Conservation (phyloP, 208 protist genomes). For the Spongospora subterranea region DNA sequence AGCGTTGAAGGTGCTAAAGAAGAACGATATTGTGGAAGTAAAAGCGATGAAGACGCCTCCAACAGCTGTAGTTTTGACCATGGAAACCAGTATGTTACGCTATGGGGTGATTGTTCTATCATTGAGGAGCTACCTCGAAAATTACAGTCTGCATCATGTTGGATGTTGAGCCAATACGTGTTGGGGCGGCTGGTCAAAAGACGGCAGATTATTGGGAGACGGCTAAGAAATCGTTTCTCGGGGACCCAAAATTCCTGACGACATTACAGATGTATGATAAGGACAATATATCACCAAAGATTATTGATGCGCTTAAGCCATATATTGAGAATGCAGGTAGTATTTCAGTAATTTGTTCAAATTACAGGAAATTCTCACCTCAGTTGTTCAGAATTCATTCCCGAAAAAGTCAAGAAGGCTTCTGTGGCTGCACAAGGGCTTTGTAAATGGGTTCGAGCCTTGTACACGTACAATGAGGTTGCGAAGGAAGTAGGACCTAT, state of each 20-base stretch:
- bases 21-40: slow-evolving; percentile 80
- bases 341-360: background rate
- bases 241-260: slow-evolving; percentile 70
- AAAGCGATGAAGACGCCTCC: slow-evolving; percentile 91
- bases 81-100: slow-evolving; percentile 69
- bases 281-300: slow-evolving; percentile 81
- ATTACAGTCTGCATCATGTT: slow-evolving; percentile 76
- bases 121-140: background rate
- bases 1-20: slow-evolving; percentile 60
- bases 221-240: slow-evolving; percentile 70
- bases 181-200: slow-evolving; percentile 65
- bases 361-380: background rate
- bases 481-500: slow-evolving; percentile 72
- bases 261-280: slow-evolving; percentile 72
- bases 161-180: slow-evolving; percentile 70
- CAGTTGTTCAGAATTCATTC: slow-evolving; percentile 67
- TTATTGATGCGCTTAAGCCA: slow-evolving; percentile 86
- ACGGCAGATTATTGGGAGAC: slow-evolving; percentile 72
- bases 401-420: slow-evolving; percentile 78
- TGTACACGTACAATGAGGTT: slow-evolving; percentile 76
- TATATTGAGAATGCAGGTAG: slow-evolving; percentile 86
- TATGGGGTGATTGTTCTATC: background rate
- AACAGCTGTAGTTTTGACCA: slow-evolving; percentile 79
- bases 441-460: slow-evolving; percentile 93
- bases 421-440: slow-evolving; percentile 91